These are phyloP conservation scores for Botrytis fabae DNA, from an alignment of 2,329 filamentous ascomycete genomes.

Conservation along the genomic window DNA sequence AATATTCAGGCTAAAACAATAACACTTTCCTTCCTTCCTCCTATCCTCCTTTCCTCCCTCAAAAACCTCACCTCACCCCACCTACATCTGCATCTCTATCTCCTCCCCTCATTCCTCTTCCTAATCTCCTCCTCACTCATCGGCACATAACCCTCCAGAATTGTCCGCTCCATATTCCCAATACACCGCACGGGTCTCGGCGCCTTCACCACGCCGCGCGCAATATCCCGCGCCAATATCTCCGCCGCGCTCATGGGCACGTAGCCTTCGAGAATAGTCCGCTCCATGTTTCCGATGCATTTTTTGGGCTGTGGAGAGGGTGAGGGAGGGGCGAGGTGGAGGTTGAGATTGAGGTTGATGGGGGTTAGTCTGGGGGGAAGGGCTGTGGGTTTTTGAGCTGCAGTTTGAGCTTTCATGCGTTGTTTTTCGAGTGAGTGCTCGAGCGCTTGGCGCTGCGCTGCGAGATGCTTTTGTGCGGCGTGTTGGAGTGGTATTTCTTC, in stretches of 20 bases:
- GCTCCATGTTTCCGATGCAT: slow-evolving; percentile 6
- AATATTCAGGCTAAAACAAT: slow-evolving; percentile 4
- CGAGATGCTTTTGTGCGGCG: not conserved
- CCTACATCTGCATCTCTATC: not conserved
- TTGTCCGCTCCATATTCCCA: slow-evolving; percentile 23
- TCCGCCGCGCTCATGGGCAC: not conserved
- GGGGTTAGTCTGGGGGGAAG: not conserved
- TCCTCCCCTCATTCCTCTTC: not conserved
- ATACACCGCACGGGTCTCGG: not conserved
- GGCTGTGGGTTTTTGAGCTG: not conserved
- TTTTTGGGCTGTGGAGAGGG: not conserved
- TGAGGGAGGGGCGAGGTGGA: too few relatives aligned
- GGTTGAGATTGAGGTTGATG: not conserved
- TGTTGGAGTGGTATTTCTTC: not conserved
- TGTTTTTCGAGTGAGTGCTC: too few relatives aligned
- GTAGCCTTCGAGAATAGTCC: not conserved
- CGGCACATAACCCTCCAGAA: slow-evolving; percentile 11
- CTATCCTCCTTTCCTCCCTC: not conserved
- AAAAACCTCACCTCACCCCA: not conserved
- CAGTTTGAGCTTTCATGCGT: not conserved
- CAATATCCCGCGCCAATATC: not conserved
- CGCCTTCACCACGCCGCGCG: not conserved
- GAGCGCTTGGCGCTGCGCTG: not conserved
- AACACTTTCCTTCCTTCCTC: not conserved
- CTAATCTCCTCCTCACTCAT: not conserved